Percentiles rank a stretch among this genome's conserved stretches.
phyloP scores from a whole-genome alignment of 495 filamentous ascomycete genomes.

The Aspergillus baeticus region DNA sequence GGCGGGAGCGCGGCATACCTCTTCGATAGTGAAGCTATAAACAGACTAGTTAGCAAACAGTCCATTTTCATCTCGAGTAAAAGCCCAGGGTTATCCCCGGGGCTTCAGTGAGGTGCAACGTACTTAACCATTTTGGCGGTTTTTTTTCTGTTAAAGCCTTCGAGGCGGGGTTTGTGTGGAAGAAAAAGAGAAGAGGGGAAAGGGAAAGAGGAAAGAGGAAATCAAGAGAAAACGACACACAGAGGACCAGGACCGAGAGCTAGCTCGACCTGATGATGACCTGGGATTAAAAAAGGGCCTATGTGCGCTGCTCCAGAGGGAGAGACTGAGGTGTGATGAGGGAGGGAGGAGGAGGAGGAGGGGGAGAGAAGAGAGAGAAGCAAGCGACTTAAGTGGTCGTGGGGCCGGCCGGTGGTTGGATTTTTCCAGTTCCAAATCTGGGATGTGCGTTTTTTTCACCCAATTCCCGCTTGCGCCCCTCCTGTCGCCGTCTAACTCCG shows the following conservation, averaged over 20 bases:
- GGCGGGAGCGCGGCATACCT: slow-evolving; percentile 52
- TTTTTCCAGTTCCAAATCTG: slow-evolving; percentile 32
- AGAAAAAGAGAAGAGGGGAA: neutral
- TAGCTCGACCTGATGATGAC: slow-evolving; percentile 47
- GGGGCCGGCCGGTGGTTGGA: slow-evolving; percentile 12
- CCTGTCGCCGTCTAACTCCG: slow-evolving; percentile 19
- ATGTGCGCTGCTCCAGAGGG: slow-evolving; percentile 46
- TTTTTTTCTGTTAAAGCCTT: slow-evolving; percentile 50
- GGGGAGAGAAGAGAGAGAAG: slow-evolving; percentile 29
- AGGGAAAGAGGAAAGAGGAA: slow-evolving; percentile 22
- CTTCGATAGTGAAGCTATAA: slow-evolving; percentile 95
- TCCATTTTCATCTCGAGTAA: neutral
- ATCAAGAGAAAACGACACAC: slow-evolving; percentile 37
- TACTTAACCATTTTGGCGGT: slow-evolving; percentile 99
- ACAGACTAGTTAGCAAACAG: slow-evolving; percentile 26
- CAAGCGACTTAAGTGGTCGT: slow-evolving; percentile 28
- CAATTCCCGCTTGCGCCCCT: slow-evolving; percentile 23
- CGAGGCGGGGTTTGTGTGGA: slow-evolving; percentile 38
- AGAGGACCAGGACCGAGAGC: slow-evolving; percentile 47
- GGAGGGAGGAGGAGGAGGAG: slow-evolving; percentile 21
- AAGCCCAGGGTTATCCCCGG: neutral
- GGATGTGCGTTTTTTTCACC: slow-evolving; percentile 30
- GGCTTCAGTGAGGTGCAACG: slow-evolving; percentile 46
- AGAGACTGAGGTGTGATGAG: slow-evolving; percentile 27
- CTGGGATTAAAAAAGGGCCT: slow-evolving; percentile 32